Conservation (phyloP, 1,284 basidiomycete species). For the Boletus semigastroideus region DNA sequence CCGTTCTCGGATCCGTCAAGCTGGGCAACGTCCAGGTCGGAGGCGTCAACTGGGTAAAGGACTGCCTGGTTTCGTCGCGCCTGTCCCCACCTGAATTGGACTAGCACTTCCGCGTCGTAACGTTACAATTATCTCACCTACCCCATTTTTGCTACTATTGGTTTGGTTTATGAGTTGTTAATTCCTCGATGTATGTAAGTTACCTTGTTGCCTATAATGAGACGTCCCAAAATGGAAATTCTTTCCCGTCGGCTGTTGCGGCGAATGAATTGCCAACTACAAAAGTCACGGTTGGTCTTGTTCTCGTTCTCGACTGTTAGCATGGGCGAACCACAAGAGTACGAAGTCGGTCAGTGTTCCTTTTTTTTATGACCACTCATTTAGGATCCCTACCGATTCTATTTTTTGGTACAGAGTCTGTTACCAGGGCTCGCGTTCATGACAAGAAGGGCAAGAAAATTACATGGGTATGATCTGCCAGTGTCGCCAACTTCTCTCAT, state of each 20-base stretch:
- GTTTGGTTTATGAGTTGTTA: not conserved
- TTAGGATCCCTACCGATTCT: not conserved
- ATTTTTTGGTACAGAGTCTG: slow-evolving; percentile 43
- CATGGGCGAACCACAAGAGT: slow-evolving; percentile 42
- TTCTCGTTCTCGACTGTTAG: slow-evolving; percentile 25
- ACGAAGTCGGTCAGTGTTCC: slow-evolving; percentile 69
- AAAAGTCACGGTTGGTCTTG: slow-evolving; percentile 20
- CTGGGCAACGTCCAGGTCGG: slow-evolving; percentile 39
- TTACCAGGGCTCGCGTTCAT: slow-evolving; percentile 49
- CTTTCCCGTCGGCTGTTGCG: slow-evolving; percentile 8
- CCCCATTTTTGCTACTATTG: not conserved
- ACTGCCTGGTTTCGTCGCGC: slow-evolving; percentile 61
- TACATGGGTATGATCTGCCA: slow-evolving; percentile 41
- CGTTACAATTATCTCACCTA: slow-evolving; percentile 2
- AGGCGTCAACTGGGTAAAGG: slow-evolving; percentile 76
- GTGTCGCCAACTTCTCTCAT: slow-evolving; percentile 13
- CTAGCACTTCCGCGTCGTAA: slow-evolving; percentile 1
- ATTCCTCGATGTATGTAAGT: too few relatives aligned
- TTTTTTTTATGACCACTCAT: not conserved
- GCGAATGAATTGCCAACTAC: not conserved
- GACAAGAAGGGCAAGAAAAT: slow-evolving; percentile 44
- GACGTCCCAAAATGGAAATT: slow-evolving; percentile 24
- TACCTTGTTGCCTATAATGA: too few relatives aligned
- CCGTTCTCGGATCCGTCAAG: slow-evolving; percentile 28
- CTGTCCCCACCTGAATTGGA: slow-evolving; percentile 15